Conservation (phyloP, 345 rosid genomes). For the Ceriops zippeliana region DNA sequence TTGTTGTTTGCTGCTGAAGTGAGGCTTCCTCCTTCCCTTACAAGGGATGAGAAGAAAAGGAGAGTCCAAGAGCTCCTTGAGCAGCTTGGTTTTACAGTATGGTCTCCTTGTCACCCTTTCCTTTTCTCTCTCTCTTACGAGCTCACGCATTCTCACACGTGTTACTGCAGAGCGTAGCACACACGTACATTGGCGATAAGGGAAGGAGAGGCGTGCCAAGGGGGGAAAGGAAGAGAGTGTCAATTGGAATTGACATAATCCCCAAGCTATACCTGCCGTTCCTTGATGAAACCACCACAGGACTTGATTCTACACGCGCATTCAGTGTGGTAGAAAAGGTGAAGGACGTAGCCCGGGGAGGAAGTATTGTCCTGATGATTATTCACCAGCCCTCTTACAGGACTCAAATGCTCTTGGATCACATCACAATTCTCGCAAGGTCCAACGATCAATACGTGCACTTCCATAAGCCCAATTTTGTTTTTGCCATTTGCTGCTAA, state of each 20-base stretch:
- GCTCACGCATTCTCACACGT: too few relatives aligned
- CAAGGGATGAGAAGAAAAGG: constrained; percentile 56
- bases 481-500: neutral
- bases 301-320: constrained; percentile 80
- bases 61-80: constrained; percentile 61
- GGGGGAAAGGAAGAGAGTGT: constrained; percentile 74
- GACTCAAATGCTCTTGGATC: constrained; percentile 54
- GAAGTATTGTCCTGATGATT: constrained; percentile 70
- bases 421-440: constrained; percentile 30
- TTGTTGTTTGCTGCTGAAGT: constrained; percentile 82
- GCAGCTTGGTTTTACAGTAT: constrained; percentile 68
- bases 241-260: constrained; percentile 74
- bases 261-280: constrained; percentile 75
- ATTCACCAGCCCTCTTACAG: constrained; percentile 72
- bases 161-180: constrained; percentile 35
- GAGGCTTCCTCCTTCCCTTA: constrained; percentile 65
- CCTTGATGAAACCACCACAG: constrained; percentile 86
- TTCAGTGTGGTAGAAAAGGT: constrained; percentile 80
- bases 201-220: constrained; percentile 78
- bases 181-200: constrained; percentile 70
- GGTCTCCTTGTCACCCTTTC: too few relatives aligned
- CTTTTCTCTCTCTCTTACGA: too few relatives aligned
- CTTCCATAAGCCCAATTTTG: neutral
- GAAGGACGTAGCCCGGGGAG: constrained; percentile 64
- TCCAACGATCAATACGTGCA: too few relatives aligned